phyloP scores from a whole-genome alignment of 2,329 filamentous ascomycete species.

The Lasiodiplodia sp. region DNA sequence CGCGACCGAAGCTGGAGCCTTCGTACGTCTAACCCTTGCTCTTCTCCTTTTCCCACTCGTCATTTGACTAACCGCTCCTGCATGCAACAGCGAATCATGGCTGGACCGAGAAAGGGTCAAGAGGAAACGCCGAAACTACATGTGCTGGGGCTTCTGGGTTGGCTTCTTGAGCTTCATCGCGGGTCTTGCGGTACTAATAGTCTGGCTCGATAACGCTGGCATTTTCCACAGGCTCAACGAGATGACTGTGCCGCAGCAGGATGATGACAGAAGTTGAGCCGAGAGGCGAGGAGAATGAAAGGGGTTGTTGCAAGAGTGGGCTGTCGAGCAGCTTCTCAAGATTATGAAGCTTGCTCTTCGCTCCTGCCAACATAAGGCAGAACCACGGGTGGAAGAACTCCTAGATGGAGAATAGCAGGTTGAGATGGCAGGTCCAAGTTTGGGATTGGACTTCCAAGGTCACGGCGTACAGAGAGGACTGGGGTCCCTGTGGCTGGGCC shows the following conservation, averaged over 20 bases:
- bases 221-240: constrained; percentile 27
- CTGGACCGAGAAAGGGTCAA: constrained; percentile 60
- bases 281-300: background rate
- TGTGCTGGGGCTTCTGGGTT: constrained; percentile 59
- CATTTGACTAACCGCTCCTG: background rate
- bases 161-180: constrained; percentile 54
- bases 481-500: constrained; percentile 8
- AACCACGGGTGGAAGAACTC: background rate
- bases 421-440: background rate
- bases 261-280: background rate
- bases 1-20: constrained; percentile 41
- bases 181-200: constrained; percentile 53
- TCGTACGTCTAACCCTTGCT: constrained; percentile 44
- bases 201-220: constrained; percentile 50
- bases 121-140: constrained; percentile 52
- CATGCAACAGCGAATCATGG: constrained; percentile 58
- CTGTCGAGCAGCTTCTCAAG: background rate
- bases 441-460: background rate
- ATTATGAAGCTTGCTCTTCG: background rate
- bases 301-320: background rate
- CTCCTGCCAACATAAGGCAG: background rate
- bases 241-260: background rate
- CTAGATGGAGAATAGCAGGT: background rate
- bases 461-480: background rate
- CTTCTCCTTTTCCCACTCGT: background rate